Base-by-base conservation (phyloP, 257 asterid genomes). In the Przewalskia tangutica region DNA sequence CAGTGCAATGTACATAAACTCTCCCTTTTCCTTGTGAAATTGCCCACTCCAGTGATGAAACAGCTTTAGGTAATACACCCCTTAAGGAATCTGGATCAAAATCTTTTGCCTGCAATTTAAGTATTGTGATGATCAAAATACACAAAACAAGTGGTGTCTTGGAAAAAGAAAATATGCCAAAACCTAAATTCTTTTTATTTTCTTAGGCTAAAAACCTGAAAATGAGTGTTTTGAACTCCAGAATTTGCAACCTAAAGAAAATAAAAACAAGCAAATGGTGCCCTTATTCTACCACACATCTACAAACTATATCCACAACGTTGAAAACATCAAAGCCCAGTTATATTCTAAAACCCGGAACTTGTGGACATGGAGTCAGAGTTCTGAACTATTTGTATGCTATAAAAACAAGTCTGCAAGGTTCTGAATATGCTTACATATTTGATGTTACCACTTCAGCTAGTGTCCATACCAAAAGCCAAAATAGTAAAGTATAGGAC, bases 81-180 rank as follows among this genome's bases (percentile, higher is more conserved):
- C 99, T 93, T 59, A 95, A 88, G 55, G 99, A 95, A 71, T 95
- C 97, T 40, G 99, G 99, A 90, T 95, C 98, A 75, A 95, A 95
- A 86, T 95, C 99, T 88, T 76, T 88, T 5, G 99, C 98, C 98
- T 95, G 91, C 60, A 80, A 83, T 63, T 83, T 8, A 56, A 18
- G 76, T 63, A 70, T 32, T 62, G 70, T 71, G 68, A 58, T 66
- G 55, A 67, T 42, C 17, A 59, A 38, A 40, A 79, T 44, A 68
- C 20, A 79, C 8, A 46, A 55, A 82, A 59, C 55, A 54, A 73
- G 5, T 12, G 62, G 79, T 20, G 18, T 17, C 56, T 54, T 23
- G 16, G n/a, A 9, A 13, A 23, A n/a, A 73, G 23, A 48, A 23
- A 13, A 73, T 8, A 50, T 48, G 5, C 14, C 62, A 50, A 73